These are phyloP conservation scores for Dentipellis sp. DNA, from an alignment of 768 basidiomycete species.

Conservation along the genomic window DNA sequence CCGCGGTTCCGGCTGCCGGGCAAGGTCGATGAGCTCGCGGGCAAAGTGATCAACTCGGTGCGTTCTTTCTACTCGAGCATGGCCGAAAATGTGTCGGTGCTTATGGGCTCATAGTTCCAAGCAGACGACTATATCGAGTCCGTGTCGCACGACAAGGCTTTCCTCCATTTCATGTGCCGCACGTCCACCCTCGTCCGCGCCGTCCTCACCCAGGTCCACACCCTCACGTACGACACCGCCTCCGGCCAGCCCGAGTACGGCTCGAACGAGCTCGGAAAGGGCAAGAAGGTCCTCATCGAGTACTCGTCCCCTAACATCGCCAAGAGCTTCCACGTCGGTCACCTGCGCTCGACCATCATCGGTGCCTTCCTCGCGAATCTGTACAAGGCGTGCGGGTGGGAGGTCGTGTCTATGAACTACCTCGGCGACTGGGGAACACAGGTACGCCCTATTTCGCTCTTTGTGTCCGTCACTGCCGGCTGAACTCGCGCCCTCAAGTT, in stretches of 20 bases:
- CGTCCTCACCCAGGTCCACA: slow-evolving; percentile 66
- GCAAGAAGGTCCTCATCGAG: slow-evolving; percentile 82
- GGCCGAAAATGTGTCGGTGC: neutral
- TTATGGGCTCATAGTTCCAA: slow-evolving; percentile 51
- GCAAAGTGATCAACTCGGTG: slow-evolving; percentile 66
- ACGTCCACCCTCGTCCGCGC: slow-evolving; percentile 53
- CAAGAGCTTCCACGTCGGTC: slow-evolving; percentile 97
- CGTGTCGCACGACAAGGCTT: slow-evolving; percentile 61
- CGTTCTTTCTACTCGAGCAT: neutral
- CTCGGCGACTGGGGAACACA: slow-evolving; percentile 99
- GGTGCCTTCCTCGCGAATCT: slow-evolving; percentile 90
- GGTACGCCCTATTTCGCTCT: slow-evolving; percentile 33
- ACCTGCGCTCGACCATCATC: slow-evolving; percentile 96
- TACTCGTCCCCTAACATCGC: slow-evolving; percentile 97
- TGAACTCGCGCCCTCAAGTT: slow-evolving; percentile 33
- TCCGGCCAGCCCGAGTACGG: slow-evolving; percentile 69
- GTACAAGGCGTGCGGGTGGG: slow-evolving; percentile 90
- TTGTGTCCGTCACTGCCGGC: neutral
- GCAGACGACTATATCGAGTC: slow-evolving; percentile 73
- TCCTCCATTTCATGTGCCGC: slow-evolving; percentile 75
- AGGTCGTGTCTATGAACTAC: slow-evolving; percentile 88
- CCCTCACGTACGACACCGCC: slow-evolving; percentile 54
- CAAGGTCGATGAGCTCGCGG: slow-evolving; percentile 71
- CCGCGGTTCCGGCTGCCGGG: slow-evolving; percentile 85
- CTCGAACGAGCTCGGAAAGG: slow-evolving; percentile 63